phyloP scores from a whole-genome alignment of 768 basidiomycete genomes.

The Russula virescens region DNA sequence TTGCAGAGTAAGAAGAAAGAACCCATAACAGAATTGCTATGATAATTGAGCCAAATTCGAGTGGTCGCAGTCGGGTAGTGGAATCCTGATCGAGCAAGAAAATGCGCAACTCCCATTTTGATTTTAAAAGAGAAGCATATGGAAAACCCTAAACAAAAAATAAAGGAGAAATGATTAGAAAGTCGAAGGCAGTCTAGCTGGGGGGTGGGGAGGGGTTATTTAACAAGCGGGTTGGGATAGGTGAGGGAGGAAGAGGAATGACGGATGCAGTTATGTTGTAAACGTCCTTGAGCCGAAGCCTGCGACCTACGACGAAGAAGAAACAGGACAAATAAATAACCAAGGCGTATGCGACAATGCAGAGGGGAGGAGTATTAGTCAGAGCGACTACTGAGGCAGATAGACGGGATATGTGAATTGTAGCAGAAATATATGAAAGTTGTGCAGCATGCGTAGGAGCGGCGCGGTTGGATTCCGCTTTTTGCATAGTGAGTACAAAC shows the following conservation, averaged over 20 bases:
- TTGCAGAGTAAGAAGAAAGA: too few species aligned
- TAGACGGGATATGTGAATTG: not conserved
- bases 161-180: not conserved
- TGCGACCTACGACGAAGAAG: constrained; percentile 4
- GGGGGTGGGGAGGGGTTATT: not conserved
- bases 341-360: not conserved
- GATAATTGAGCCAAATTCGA: not conserved
- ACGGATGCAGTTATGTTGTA: not conserved
- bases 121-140: not conserved
- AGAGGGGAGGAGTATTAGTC: constrained; percentile 1
- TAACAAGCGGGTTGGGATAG: not conserved
- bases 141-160: not conserved
- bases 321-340: constrained; percentile 11
- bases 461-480: constrained; percentile 1
- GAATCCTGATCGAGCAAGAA: not conserved
- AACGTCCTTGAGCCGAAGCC: constrained; percentile 17
- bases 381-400: not conserved
- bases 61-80: not conserved
- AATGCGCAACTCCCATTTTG: not conserved
- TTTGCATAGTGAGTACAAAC: constrained; percentile 23
- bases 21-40: too few species aligned
- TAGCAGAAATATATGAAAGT: constrained; percentile 10
- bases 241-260: not conserved
- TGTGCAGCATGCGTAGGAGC: not conserved
- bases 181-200: not conserved